Base-by-base conservation (phyloP, 306 rosid genomes). In the Dryas octopetala region DNA sequence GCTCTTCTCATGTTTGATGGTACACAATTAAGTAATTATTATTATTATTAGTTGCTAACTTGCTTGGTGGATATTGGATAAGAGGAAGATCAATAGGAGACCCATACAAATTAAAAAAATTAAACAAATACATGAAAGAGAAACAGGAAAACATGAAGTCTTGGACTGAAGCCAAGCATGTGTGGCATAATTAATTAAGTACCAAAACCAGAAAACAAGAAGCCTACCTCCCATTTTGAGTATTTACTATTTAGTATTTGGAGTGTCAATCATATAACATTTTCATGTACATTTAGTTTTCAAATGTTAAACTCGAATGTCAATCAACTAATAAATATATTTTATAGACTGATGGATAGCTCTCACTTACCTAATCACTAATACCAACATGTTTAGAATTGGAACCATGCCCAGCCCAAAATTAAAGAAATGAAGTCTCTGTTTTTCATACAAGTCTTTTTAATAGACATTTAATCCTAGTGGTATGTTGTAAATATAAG, bases 321-420 rank as follows among this genome's bases (percentile, higher is more conserved):
- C 67, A 79, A 62, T 60, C 61, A 74, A 62, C 3, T 66, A 67
- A 75, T 67, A 53, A 55, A 48, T 41, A 58, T 17, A 41, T 43
- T 68, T 52, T 64, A 17, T 5, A 61, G 58, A 49, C 47, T 46
- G 83, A 83, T 73, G 76, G 77, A 80, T 67, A 70, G 71, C 83
- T 54, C 69, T 51, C 75, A 76, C 76, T 62, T 74, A 84, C 62
- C 63, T 14, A 62, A 50, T 40, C 9, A 66, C 14, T 43, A 19
- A 73, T 53, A 23, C 58, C 63, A 68, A 74, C 62, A 69, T 53
- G 63, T 64, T 6, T 23, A 38, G 59, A 60, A 47, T 28, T 60
- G 48, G 76, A 46, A 72, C 26, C 28, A 23, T 46, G 45, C 64
- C 50, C 14, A 32, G 3, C 38, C 38, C 38, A 32, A 32, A 32